phyloP scores from a whole-genome alignment of 148 eudicot species.

The Chenopodium quinoa region DNA sequence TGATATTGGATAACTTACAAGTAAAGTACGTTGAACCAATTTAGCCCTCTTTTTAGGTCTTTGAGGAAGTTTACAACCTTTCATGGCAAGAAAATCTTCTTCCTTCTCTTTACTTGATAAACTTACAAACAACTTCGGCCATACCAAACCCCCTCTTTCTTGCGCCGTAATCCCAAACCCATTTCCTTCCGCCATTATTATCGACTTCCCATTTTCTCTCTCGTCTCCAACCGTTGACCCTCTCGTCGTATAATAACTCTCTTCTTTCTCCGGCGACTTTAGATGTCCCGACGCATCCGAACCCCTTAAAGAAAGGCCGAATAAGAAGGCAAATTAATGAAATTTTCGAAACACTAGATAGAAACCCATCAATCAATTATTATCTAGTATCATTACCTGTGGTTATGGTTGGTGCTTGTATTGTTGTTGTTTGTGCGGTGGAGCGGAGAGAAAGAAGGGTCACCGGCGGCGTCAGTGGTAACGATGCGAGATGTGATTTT shows the following conservation, averaged over 20 bases:
- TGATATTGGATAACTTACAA: constrained; percentile 40
- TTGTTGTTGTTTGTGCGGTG: background rate
- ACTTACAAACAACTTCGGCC: constrained; percentile 68
- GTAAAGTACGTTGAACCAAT: constrained; percentile 66
- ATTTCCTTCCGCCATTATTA: constrained; percentile 11
- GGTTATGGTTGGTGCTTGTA: background rate
- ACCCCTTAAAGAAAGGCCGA: background rate
- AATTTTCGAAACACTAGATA: background rate
- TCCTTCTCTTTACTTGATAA: constrained; percentile 96
- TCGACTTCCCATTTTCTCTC: constrained; percentile 39
- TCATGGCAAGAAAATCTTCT: constrained; percentile 96
- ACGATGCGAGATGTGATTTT: constrained; percentile 27
- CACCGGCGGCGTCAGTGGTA: constrained; percentile 4
- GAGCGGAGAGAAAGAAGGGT: constrained; percentile 14
- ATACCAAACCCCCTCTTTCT: constrained; percentile 39
- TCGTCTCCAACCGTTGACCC: constrained; percentile 50
- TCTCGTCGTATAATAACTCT: constrained; percentile 76
- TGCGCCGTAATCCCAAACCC: constrained; percentile 19
- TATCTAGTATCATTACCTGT: background rate
- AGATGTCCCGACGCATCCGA: constrained; percentile 9
- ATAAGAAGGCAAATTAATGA: too few species aligned
- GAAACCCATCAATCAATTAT: too few species aligned
- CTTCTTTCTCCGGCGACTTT: constrained; percentile 73
- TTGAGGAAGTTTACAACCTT: constrained; percentile 95
- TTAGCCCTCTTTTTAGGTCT: constrained; percentile 97